Percentiles rank a stretch among this genome's conserved stretches.
phyloP scores from a whole-genome alignment of 163 green algal species.

The Scenedesmus sp. region DNA sequence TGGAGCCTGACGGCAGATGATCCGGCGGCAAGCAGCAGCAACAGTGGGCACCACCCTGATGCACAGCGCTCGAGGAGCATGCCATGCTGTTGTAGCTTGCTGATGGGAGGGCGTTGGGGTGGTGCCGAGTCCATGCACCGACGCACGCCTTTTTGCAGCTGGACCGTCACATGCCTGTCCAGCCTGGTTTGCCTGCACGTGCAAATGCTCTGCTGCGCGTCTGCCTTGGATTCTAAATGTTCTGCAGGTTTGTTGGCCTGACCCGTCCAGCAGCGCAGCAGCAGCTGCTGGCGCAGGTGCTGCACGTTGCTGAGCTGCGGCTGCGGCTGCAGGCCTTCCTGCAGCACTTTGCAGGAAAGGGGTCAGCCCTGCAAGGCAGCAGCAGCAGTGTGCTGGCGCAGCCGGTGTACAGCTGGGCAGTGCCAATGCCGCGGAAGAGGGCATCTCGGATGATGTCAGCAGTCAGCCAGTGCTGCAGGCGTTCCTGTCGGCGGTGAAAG shows the following conservation, averaged over 20 bases:
- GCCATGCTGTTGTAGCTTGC: no score
- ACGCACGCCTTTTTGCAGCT: no score
- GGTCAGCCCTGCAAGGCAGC: not conserved
- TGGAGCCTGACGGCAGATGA: not conserved
- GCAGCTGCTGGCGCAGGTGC: constrained; percentile 11
- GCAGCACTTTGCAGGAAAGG: constrained; percentile 25
- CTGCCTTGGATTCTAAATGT: no score
- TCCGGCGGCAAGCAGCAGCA: not conserved
- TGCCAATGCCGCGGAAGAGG: not conserved
- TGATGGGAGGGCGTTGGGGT: not conserved
- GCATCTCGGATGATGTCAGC: not conserved
- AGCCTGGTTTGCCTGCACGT: no score
- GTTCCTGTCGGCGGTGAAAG: constrained; percentile 13
- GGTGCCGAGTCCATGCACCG: not conserved
- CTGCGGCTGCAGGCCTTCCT: constrained; percentile 40
- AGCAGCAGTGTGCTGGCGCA: constrained; percentile 17
- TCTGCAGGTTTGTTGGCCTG: constrained; percentile 19
- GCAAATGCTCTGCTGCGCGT: no score
- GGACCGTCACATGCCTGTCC: no score
- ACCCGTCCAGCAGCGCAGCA: constrained; percentile 1
- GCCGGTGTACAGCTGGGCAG: not conserved
- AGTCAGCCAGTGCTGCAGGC: constrained; percentile 12
- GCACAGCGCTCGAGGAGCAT: no score
- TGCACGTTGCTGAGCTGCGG: constrained; percentile 40
- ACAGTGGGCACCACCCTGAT: not conserved